A percentile compares a stretch with the other conserved stretches of the same genome.
These are phyloP conservation scores for Penicillium crustosum DNA, from an alignment of 2,329 filamentous ascomycete species.

Conservation along the genomic window DNA sequence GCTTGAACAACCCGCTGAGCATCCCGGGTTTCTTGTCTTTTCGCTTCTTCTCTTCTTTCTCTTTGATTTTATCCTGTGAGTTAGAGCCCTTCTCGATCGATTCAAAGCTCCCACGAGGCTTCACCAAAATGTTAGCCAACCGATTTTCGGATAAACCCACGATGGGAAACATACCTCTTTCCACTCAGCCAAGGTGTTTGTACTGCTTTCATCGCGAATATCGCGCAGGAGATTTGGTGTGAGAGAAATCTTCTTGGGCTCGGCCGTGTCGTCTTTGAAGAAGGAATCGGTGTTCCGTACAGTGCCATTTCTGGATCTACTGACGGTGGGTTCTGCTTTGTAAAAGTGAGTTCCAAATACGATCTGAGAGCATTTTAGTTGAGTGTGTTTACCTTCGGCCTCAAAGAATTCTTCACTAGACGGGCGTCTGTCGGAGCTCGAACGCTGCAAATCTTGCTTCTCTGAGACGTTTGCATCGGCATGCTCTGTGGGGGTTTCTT, in stretches of 20 bases:
- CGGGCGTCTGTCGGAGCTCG: conserved; percentile 43
- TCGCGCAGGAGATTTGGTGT: conserved; percentile 90
- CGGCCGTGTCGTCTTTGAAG: conserved; percentile 92
- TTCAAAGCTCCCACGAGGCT: conserved; percentile 69
- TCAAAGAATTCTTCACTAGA: conserved; percentile 68
- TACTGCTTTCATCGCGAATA: conserved; percentile 43
- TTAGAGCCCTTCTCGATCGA: conserved; percentile 68
- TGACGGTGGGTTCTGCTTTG: conserved; percentile 34
- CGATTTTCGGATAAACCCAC: not conserved
- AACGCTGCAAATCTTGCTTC: conserved; percentile 27
- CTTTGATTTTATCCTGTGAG: conserved; percentile 63
- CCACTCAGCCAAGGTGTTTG: conserved; percentile 29
- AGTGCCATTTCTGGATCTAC: conserved; percentile 75
- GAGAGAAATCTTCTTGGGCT: conserved; percentile 95
- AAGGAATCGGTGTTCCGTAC: conserved; percentile 93
- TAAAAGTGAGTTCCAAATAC: conserved; percentile 18
- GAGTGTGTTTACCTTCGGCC: conserved; percentile 37
- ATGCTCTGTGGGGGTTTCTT: conserved; percentile 34
- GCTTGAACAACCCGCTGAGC: conserved; percentile 68
- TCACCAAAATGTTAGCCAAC: conserved; percentile 31
- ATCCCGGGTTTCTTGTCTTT: conserved; percentile 71
- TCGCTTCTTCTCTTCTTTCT: conserved; percentile 76
- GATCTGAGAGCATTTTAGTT: not conserved
- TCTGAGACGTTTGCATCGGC: conserved; percentile 22
- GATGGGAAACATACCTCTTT: conserved; percentile 39